Evolutionary conservation across 331 rosid genomes (phyloP), one percentile per base, ranked within the genome.

Genomic region (Arachis monticola): DNA sequence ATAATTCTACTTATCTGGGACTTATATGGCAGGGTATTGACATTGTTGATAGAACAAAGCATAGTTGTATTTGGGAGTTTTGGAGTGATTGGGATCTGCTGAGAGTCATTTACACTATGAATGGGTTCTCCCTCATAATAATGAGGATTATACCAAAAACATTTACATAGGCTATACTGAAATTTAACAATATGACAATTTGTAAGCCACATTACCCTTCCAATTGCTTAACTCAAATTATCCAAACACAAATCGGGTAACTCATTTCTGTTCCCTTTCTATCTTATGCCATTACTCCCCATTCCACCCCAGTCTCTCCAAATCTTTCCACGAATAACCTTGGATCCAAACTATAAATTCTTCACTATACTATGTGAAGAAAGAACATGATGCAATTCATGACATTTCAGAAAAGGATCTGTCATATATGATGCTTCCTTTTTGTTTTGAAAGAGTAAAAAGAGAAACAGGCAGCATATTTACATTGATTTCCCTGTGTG

Each of bases 401-500:
- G 42, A 40, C 53, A 78, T 60, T 62, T 71, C 32, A 40, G 59
- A 17, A 13, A 45, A 71, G 59, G 67, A 67, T 72, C 89, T 67
- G 75, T 84, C 88, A 66, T 13, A 79, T 8, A 76, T 81, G 76
- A 72, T 70, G 73, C 64, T 79, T 53, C 70, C 41, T 55, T 56
- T 13, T 35, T 35, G 40, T 35, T 35, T 35, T 35, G 3, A 35
- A 10, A 0, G 69, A 69, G 64, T 62, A 13, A 66, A 69, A 75
- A 2, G 22, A 42, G 58, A 75, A 71, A 74, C 9, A 69, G 59
- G 69, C 30, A 60, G 51, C 47, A 79, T 46, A 60, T 51, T 86
- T 92, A 94, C 99, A 83, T 87, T 87, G 72, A 94, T 83, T 90
- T 90, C 97, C 85, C 78, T 94, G 82, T 92, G 88, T 81, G 88